Percentiles rank a stretch among this genome's conserved stretches.
Conservation (phyloP, 2,329 filamentous ascomycete genomes). For the Elsinoe arachidis region DNA sequence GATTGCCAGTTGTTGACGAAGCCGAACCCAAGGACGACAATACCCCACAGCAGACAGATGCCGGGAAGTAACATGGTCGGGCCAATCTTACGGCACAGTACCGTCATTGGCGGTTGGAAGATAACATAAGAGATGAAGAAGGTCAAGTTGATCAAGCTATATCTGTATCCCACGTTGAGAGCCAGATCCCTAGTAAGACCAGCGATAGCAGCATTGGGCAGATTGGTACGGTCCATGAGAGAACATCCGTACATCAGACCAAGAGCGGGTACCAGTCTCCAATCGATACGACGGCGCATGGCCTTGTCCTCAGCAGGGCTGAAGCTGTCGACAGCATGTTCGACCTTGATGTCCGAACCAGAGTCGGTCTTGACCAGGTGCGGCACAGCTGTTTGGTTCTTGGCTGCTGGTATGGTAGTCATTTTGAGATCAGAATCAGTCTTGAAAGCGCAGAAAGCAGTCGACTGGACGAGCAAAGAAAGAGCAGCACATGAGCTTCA, state of each 20-base stretch:
- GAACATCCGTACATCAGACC: constrained; percentile 33
- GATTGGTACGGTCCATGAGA: constrained; percentile 27
- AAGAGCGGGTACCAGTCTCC: constrained; percentile 38
- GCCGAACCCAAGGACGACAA: constrained; percentile 55
- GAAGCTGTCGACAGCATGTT: constrained; percentile 33
- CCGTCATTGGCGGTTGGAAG: constrained; percentile 63
- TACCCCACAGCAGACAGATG: constrained; percentile 48
- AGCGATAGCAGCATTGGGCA: constrained; percentile 28
- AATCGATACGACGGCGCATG: constrained; percentile 63
- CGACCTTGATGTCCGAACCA: constrained; percentile 1
- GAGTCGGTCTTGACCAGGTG: constrained; percentile 2
- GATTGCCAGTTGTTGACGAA: constrained; percentile 47
- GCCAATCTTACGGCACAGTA: constrained; percentile 59
- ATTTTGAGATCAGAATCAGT: not conserved
- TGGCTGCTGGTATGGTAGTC: not conserved
- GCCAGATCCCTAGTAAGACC: constrained; percentile 28
- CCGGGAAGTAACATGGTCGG: constrained; percentile 26
- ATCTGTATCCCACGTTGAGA: constrained; percentile 24
- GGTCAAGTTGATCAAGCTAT: constrained; percentile 49
- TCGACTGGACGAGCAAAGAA: not conserved
- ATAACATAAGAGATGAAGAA: constrained; percentile 68
- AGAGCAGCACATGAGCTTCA: not conserved
- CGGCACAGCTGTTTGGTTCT: constrained; percentile 2
- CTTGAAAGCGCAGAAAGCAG: not conserved
- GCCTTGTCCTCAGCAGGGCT: constrained; percentile 53